Conservation (phyloP, 2,329 filamentous ascomycete genomes). For the Endoconidiophora polonica region DNA sequence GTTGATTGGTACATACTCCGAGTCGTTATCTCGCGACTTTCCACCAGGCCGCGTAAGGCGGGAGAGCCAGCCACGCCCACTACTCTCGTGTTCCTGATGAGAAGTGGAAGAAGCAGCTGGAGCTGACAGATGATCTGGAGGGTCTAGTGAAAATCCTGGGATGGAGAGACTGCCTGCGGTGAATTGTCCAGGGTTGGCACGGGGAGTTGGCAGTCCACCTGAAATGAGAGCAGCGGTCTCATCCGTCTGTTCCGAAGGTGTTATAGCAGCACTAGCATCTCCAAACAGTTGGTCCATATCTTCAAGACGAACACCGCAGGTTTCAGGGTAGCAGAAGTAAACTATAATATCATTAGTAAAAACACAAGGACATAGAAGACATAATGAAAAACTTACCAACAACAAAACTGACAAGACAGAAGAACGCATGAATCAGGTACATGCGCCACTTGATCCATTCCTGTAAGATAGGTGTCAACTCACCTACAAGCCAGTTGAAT, state of each 20-base stretch:
- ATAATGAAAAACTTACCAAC: conserved; percentile 51
- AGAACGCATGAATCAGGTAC: conserved; percentile 91
- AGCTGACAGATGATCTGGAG: conserved; percentile 38
- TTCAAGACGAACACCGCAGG: conserved; percentile 82
- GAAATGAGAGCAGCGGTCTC: conserved; percentile 74
- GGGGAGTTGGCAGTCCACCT: conserved; percentile 47
- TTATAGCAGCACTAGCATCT: conserved; percentile 73
- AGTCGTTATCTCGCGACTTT: conserved; percentile 20
- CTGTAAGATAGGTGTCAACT: conserved; percentile 86
- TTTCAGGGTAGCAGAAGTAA: conserved; percentile 95
- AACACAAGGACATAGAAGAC: background rate
- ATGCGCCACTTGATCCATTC: conserved; percentile 85
- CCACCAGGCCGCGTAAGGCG: conserved; percentile 25
- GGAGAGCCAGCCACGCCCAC: conserved; percentile 30
- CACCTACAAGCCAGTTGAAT: conserved; percentile 93
- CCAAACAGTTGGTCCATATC: conserved; percentile 95
- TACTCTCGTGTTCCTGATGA: background rate
- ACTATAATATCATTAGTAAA: conserved; percentile 35
- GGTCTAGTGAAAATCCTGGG: conserved; percentile 63
- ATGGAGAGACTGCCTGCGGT: conserved; percentile 36
- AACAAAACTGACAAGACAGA: conserved; percentile 87
- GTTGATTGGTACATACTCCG: conserved; percentile 24
- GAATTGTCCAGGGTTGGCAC: conserved; percentile 44
- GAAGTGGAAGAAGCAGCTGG: background rate
- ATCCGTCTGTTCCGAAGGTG: conserved; percentile 47